Percentiles rank a stretch among this genome's conserved stretches.
phyloP scores from a whole-genome alignment of 2,329 filamentous ascomycete genomes.

The Aureobasidium leucospermi region DNA sequence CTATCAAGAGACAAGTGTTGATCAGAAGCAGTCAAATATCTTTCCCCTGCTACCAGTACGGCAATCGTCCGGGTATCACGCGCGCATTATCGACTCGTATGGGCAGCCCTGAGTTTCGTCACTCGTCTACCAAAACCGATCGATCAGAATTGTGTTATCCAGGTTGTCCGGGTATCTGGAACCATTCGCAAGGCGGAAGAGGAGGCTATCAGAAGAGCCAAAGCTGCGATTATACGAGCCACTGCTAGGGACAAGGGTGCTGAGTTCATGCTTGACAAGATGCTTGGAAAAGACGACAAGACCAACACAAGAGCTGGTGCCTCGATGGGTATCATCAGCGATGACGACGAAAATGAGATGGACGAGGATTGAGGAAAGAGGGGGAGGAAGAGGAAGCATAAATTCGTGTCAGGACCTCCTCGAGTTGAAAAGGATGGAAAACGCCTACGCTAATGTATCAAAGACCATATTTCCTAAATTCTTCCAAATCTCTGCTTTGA shows the following conservation, averaged over 20 bases:
- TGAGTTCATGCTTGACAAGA: conserved; percentile 27
- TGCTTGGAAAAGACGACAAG: conserved; percentile 17
- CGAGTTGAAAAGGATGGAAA: not conserved
- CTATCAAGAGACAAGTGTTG: not conserved
- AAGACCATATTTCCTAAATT: not conserved
- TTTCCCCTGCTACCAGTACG: conserved; percentile 85
- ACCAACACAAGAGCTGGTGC: not conserved
- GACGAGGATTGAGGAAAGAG: conserved; percentile 24
- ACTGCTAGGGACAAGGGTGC: conserved; percentile 38
- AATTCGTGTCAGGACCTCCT: not conserved
- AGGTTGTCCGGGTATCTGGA: conserved; percentile 79
- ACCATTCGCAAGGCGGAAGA: conserved; percentile 90
- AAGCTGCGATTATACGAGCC: conserved; percentile 61
- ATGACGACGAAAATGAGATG: conserved; percentile 40
- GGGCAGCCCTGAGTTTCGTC: conserved; percentile 81
- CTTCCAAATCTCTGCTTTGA: not conserved
- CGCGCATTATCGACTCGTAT: conserved; percentile 77
- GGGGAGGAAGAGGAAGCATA: not conserved
- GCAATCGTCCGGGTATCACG: conserved; percentile 82
- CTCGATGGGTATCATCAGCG: conserved; percentile 35
- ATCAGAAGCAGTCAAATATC: conserved; percentile 67
- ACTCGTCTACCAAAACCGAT: conserved; percentile 56
- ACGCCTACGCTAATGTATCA: conserved; percentile 17
- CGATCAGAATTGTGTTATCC: conserved; percentile 65
- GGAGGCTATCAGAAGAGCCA: conserved; percentile 74